A percentile compares a stretch with the other conserved stretches of the same genome.
phyloP scores from a whole-genome alignment of 306 rosid genomes.

The Oxytropis ochrocephala region DNA sequence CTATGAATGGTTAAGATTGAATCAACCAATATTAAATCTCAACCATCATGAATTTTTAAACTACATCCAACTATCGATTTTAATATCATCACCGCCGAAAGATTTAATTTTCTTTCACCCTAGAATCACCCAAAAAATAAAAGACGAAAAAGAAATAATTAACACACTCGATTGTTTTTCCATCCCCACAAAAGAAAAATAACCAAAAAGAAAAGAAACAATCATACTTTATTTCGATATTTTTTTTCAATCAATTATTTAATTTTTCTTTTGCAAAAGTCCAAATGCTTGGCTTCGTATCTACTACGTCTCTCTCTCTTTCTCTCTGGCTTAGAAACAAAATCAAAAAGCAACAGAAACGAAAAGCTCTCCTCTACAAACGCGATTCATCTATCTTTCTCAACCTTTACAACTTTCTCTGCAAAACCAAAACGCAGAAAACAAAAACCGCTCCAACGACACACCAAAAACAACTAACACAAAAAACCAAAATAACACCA shows the following conservation, averaged over 20 bases:
- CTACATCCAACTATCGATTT: no score
- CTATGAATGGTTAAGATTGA: no score
- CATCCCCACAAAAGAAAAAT: neutral
- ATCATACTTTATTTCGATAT: neutral
- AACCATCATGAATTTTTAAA: no score
- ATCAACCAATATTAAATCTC: no score
- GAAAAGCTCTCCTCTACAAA: neutral
- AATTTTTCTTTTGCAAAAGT: neutral
- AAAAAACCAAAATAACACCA: neutral
- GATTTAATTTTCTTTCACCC: no score
- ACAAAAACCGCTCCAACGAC: conserved; percentile 1
- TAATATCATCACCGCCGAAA: no score
- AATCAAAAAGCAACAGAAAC: neutral
- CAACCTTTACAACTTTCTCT: neutral
- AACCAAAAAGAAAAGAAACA: neutral
- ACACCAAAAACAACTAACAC: conserved; percentile 21
- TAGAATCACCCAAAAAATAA: no score
- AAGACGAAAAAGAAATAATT: no score
- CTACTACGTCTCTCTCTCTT: conserved; percentile 11
- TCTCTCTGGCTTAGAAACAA: neutral
- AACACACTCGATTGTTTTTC: no score
- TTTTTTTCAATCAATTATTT: neutral
- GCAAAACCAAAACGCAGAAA: conserved; percentile 12
- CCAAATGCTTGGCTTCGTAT: conserved; percentile 25
- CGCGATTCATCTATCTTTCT: neutral